phyloP scores from a whole-genome alignment of 441 rosid genomes.

The Macaranga tanarius region DNA sequence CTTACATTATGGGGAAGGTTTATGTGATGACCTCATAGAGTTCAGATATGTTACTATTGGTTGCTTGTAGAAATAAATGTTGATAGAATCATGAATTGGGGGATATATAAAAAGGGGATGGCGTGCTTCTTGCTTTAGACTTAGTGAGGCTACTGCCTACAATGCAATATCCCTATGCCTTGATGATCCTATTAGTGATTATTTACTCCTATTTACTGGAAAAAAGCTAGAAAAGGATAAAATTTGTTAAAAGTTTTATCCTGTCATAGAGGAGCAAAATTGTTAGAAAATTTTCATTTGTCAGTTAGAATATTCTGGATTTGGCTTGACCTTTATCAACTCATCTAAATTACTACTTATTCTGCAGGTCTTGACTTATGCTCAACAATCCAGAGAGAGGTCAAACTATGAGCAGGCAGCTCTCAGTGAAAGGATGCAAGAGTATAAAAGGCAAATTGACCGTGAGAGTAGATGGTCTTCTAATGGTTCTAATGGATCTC shows the following conservation, averaged over 20 bases:
- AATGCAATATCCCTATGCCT: not conserved
- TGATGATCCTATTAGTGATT: not conserved
- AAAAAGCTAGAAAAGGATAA: not conserved
- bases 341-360: slow-evolving; percentile 13
- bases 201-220: not conserved
- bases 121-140: not conserved
- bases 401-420: slow-evolving; percentile 97
- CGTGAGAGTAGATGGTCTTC: slow-evolving; percentile 89
- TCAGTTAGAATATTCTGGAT: not conserved
- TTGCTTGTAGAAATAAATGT: slow-evolving; percentile 6
- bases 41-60: not conserved
- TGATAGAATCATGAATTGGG: not conserved
- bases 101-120: not conserved
- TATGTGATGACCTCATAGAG: not conserved
- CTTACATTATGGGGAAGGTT: not conserved
- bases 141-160: not conserved
- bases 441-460: slow-evolving; percentile 94
- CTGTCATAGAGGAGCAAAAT: not conserved
- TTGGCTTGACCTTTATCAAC: not conserved
- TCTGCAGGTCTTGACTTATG: slow-evolving; percentile 88
- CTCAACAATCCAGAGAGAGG: slow-evolving; percentile 96
- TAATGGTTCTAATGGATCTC: slow-evolving; percentile 92
- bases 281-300: not conserved
- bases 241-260: not conserved
- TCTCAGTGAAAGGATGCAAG: slow-evolving; percentile 94